Percentiles rank a stretch among this genome's conserved stretches.
Evolutionary conservation across 768 basidiomycete species (phyloP).

Genomic region (Sarcomyxa edulis): DNA sequence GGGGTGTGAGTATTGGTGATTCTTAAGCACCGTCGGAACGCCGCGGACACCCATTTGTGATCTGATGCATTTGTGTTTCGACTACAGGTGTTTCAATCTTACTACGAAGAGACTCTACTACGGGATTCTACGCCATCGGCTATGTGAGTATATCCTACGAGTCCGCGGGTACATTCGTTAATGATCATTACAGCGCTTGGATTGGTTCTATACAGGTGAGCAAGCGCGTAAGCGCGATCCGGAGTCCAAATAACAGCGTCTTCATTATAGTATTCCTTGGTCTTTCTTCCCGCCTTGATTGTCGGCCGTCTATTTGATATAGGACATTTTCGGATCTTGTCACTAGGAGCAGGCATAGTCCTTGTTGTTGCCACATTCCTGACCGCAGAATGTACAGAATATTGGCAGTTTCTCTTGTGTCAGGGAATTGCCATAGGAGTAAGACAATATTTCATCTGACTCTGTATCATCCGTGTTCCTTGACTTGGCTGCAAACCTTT

Average conservation of each 20-base stretch:
- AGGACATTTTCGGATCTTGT: constrained; percentile 47
- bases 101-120: constrained; percentile 45
- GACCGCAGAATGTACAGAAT: constrained; percentile 51
- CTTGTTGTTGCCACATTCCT: constrained; percentile 47
- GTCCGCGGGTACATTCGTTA: background rate
- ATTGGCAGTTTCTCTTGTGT: constrained; percentile 63
- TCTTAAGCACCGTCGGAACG: background rate
- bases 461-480: too few species aligned
- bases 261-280: constrained; percentile 40
- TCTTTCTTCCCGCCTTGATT: constrained; percentile 45
- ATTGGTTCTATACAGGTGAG: constrained; percentile 24
- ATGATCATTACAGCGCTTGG: constrained; percentile 20
- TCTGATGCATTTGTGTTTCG: background rate
- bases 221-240: background rate
- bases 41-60: too few species aligned
- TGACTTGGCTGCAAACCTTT: background rate
- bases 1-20: constrained; percentile 39
- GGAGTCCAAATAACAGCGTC: background rate
- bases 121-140: constrained; percentile 37
- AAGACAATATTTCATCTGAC: constrained; percentile 15
- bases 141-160: constrained; percentile 48
- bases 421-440: constrained; percentile 58
- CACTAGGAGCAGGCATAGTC: constrained; percentile 35
- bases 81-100: constrained; percentile 54
- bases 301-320: constrained; percentile 58